Evolutionary conservation across 1,139 yeast genomes (phyloP).

Genomic region (Candida gigantensis): DNA sequence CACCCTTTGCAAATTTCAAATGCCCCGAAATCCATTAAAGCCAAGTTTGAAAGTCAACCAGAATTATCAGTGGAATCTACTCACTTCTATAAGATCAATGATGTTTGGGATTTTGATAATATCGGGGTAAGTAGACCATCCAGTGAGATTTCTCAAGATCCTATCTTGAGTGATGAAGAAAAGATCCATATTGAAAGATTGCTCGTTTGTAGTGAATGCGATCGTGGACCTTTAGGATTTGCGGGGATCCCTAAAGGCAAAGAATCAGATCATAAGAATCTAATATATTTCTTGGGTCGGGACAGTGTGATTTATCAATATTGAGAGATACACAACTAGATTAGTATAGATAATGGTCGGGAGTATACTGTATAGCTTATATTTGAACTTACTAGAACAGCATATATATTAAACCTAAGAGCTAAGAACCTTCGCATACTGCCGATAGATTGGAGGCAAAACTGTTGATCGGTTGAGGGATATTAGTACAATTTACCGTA

Average conservation of each 20-base stretch:
- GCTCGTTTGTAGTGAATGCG: constrained; percentile 72
- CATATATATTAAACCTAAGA: no score
- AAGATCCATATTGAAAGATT: constrained; percentile 46
- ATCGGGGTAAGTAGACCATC: constrained; percentile 67
- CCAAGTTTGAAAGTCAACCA: constrained; percentile 12
- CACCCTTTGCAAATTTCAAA: constrained; percentile 19
- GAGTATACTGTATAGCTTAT: no score
- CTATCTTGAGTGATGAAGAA: constrained; percentile 20
- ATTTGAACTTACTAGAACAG: no score
- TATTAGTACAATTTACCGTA: no score
- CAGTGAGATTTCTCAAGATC: constrained; percentile 16
- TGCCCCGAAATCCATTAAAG: constrained; percentile 35
- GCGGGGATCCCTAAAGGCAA: constrained; percentile 42
- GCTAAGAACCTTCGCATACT: no score
- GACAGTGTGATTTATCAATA: constrained; percentile 44
- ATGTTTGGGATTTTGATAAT: constrained; percentile 78
- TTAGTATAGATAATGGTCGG: background rate
- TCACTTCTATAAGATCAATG: constrained; percentile 44
- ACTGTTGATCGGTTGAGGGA: no score
- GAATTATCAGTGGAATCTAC: constrained; percentile 5
- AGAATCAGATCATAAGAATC: constrained; percentile 33
- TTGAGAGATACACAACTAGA: background rate
- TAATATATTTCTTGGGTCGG: constrained; percentile 46
- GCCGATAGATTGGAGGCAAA: no score
- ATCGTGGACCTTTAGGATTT: constrained; percentile 71